Percentiles rank a stretch among this genome's conserved stretches.
phyloP scores from a whole-genome alignment of 2,329 filamentous ascomycete species.

The Exserohilum rostratum region DNA sequence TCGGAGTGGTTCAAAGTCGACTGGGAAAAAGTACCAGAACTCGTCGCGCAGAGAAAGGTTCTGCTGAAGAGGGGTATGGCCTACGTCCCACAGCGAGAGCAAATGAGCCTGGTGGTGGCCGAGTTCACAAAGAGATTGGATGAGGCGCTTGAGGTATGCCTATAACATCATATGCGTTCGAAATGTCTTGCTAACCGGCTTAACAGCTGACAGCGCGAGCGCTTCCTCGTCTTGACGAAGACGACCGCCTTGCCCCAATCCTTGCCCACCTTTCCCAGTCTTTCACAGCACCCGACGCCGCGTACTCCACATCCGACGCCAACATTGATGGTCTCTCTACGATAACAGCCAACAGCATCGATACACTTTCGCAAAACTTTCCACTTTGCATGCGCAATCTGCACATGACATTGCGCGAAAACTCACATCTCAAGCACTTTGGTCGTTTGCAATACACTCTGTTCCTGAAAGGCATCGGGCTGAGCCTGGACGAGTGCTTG shows the following conservation, averaged over 20 bases:
- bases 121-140: conserved; percentile 85
- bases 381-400: conserved; percentile 94
- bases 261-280: conserved; percentile 88
- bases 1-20: conserved; percentile 96
- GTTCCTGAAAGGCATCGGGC: conserved; percentile 93
- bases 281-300: conserved; percentile 88
- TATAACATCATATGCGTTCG: background rate
- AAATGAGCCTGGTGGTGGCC: conserved; percentile 84
- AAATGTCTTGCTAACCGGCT: conserved; percentile 3
- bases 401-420: conserved; percentile 82
- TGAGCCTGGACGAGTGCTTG: conserved; percentile 89
- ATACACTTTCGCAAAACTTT: conserved; percentile 78
- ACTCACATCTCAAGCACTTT: conserved; percentile 90
- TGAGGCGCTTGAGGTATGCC: conserved; percentile 75
- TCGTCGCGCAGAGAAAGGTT: conserved; percentile 77
- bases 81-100: conserved; percentile 86
- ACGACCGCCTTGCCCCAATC: conserved; percentile 83
- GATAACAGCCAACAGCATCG: conserved; percentile 67
- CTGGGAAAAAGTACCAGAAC: conserved; percentile 89
- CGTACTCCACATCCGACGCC: conserved; percentile 71
- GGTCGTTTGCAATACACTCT: conserved; percentile 93
- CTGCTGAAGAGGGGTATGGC: conserved; percentile 82
- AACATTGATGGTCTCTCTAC: conserved; percentile 78
- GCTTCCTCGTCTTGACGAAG: conserved; percentile 90
- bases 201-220: conserved; percentile 82